These are phyloP conservation scores for Phlyctochytrium planicorne DNA, from an alignment of 192 early-diverging fungal genomes.

Conservation along the genomic window DNA sequence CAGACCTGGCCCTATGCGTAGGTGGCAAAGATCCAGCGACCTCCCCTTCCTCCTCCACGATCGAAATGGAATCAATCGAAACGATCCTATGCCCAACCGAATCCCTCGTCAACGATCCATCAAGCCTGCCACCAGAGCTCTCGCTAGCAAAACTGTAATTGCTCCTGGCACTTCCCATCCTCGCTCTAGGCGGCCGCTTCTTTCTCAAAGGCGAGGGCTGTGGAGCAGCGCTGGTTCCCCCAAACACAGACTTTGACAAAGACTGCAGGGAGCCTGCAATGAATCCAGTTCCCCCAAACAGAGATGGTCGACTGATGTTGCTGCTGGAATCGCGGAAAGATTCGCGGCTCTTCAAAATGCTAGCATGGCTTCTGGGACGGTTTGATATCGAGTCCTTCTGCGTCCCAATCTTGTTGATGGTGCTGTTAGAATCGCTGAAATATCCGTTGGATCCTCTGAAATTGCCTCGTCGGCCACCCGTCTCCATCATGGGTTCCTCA, in stretches of 20 bases:
- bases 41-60: not conserved
- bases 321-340: not conserved
- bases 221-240: not conserved
- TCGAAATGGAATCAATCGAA: not conserved
- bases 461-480: no score
- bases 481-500: no score
- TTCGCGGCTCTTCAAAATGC: not conserved
- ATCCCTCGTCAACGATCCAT: not conserved
- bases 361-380: no score
- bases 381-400: no score
- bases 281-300: not conserved
- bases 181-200: not conserved
- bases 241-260: not conserved
- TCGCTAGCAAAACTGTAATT: not conserved
- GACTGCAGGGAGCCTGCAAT: not conserved
- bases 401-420: no score
- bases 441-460: no score
- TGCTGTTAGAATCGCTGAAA: no score
- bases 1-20: no score
- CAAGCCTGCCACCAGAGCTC: not conserved
- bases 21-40: no score
- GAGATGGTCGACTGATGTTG: not conserved
- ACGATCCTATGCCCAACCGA: not conserved
- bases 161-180: conserved; percentile 1
- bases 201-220: not conserved